phyloP scores from a whole-genome alignment of 768 basidiomycete species.

The Phaffia australis region DNA sequence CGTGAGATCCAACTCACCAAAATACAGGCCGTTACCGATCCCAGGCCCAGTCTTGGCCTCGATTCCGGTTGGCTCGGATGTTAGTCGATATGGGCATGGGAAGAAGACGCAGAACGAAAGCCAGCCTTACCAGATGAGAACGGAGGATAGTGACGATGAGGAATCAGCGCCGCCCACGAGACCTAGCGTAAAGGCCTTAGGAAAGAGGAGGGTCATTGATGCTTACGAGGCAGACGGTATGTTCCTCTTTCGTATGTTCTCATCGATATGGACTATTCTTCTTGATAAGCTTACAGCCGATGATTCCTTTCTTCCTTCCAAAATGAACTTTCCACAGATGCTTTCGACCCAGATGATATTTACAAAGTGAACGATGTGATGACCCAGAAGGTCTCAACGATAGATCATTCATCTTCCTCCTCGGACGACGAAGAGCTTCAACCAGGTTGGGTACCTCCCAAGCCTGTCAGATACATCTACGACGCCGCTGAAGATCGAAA shows the following conservation, averaged over 20 bases:
- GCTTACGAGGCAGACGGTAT: constrained; percentile 22
- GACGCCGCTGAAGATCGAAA: constrained; percentile 25
- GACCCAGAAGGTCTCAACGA: too few species aligned
- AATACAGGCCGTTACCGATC: background rate
- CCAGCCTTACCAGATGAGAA: constrained; percentile 9
- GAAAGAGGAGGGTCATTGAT: constrained; percentile 21
- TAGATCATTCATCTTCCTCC: too few species aligned
- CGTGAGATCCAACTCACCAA: constrained; percentile 15
- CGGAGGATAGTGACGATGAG: background rate
- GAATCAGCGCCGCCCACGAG: background rate
- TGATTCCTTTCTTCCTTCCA: too few species aligned
- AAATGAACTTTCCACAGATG: constrained; percentile 20
- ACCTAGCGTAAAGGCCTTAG: constrained; percentile 21
- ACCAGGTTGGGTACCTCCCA: constrained; percentile 20
- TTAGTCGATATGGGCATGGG: too few species aligned
- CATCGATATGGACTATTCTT: too few species aligned
- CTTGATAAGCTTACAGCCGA: too few species aligned
- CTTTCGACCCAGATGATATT: constrained; percentile 26
- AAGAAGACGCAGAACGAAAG: too few species aligned
- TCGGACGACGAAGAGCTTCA: constrained; percentile 13
- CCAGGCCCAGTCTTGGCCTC: too few species aligned
- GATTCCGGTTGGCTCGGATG: too few species aligned
- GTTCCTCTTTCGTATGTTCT: background rate
- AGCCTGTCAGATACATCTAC: constrained; percentile 21
- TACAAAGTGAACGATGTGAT: constrained; percentile 20